Evolutionary conservation across 305 asterid genomes (phyloP).

Genomic region (Fraxinus sp.): DNA sequence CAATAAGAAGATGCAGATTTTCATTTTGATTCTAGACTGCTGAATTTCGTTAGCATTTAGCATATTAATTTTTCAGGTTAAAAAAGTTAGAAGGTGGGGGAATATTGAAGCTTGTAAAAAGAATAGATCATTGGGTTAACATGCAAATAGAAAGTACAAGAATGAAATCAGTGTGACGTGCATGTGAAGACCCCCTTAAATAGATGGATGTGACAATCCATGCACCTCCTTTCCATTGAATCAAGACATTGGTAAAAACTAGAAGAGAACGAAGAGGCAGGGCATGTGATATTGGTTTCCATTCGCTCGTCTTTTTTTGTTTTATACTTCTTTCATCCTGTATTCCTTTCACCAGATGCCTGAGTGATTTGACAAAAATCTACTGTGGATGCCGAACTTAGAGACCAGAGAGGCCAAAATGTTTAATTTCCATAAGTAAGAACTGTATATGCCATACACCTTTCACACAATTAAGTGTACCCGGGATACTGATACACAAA

Average conservation of each 20-base stretch:
- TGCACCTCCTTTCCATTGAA: neutral
- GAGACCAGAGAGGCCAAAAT: neutral
- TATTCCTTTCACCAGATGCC: neutral
- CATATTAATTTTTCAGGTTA: neutral
- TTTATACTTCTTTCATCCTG: neutral
- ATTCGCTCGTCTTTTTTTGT: neutral
- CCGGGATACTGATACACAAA: neutral
- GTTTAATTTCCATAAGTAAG: neutral
- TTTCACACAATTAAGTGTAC: neutral
- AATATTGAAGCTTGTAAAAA: neutral
- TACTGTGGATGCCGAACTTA: neutral
- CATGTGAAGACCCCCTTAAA: constrained; percentile 9
- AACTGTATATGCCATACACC: neutral
- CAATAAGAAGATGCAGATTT: constrained; percentile 15
- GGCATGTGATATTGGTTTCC: neutral
- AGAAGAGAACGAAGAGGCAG: neutral
- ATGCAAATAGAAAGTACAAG: neutral
- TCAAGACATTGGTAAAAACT: neutral
- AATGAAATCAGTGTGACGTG: neutral
- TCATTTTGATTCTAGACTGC: constrained; percentile 7
- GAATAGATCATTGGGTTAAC: neutral
- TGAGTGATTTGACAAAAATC: neutral
- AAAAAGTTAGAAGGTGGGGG: neutral
- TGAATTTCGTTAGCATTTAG: neutral
- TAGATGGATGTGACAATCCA: constrained; percentile 5